These are phyloP conservation scores for Dactylellina haptotyla DNA, from an alignment of 2,329 filamentous ascomycete genomes.

Conservation along the genomic window DNA sequence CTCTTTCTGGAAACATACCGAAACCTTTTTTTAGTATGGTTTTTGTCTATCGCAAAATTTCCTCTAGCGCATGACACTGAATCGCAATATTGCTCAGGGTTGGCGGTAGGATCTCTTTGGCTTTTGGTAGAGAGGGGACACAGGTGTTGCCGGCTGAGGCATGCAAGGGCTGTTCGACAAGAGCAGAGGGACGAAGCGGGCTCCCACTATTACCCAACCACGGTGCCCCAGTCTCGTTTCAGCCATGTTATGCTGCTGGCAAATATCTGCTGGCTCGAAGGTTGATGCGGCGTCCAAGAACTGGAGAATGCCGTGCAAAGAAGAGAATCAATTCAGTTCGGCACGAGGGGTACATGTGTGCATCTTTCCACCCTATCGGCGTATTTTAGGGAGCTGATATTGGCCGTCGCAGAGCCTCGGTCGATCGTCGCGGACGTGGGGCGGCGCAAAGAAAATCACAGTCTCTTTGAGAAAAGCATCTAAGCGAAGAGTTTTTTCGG, in stretches of 20 bases:
- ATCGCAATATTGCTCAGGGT: not conserved
- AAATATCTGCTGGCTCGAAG: not conserved
- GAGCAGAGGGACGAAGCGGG: conserved; percentile 27
- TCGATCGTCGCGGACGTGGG: too few relatives aligned
- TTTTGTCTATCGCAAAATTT: not conserved
- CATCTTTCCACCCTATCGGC: too few relatives aligned
- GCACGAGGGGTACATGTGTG: too few relatives aligned
- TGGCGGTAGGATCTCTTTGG: conserved; percentile 13
- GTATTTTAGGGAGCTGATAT: too few relatives aligned
- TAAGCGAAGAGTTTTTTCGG: conserved; percentile 13
- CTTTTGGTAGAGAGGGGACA: not conserved
- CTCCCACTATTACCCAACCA: not conserved
- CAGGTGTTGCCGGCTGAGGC: conserved; percentile 5
- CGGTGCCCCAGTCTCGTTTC: conserved; percentile 14
- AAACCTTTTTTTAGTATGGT: not conserved
- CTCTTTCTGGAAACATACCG: conserved; percentile 1
- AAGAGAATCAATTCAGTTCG: too few relatives aligned
- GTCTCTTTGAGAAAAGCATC: not conserved
- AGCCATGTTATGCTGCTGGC: conserved; percentile 15
- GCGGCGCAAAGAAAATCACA: too few relatives aligned
- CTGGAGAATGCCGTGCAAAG: too few relatives aligned
- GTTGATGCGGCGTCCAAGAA: too few relatives aligned
- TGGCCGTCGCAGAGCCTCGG: too few relatives aligned
- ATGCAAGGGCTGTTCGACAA: conserved; percentile 28
- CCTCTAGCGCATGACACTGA: conserved; percentile 6